Percentiles rank a stretch among this genome's conserved stretches.
phyloP scores from a whole-genome alignment of 2,329 filamentous ascomycete genomes.

The Colletotrichum sp. region DNA sequence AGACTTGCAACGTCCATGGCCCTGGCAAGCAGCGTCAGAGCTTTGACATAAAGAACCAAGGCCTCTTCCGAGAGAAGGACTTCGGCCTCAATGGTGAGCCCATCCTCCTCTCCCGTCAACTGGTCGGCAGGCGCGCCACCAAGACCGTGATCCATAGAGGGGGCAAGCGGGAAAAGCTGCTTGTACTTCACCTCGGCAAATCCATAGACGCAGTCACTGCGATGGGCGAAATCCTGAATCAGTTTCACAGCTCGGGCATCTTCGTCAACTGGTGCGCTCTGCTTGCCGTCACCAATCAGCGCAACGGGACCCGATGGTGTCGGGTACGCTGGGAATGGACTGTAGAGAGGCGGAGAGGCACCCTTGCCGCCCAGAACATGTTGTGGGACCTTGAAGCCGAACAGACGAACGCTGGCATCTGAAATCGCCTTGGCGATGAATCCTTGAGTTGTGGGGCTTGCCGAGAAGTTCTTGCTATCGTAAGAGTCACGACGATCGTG shows the following conservation, averaged over 20 bases:
- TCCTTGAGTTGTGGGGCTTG: slow-evolving; percentile 79
- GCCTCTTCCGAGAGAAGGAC: slow-evolving; percentile 92
- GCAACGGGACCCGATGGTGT: slow-evolving; percentile 65
- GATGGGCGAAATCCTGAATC: slow-evolving; percentile 90
- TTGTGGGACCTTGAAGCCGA: slow-evolving; percentile 73
- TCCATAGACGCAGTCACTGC: slow-evolving; percentile 95
- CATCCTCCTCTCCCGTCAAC: slow-evolving; percentile 66
- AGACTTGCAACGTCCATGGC: slow-evolving; percentile 93
- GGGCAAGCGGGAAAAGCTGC: slow-evolving; percentile 88
- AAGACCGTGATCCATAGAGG: slow-evolving; percentile 75
- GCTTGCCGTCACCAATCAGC: slow-evolving; percentile 71
- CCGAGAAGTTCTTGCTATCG: slow-evolving; percentile 72
- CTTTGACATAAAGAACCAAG: slow-evolving; percentile 94
- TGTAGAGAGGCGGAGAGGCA: slow-evolving; percentile 78
- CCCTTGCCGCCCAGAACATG: slow-evolving; percentile 62
- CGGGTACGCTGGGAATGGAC: slow-evolving; percentile 85
- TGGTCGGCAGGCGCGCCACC: slow-evolving; percentile 65
- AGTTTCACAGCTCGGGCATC: slow-evolving; percentile 78
- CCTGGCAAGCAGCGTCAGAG: slow-evolving; percentile 85
- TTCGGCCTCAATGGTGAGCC: slow-evolving; percentile 84
- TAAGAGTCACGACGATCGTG: slow-evolving; percentile 82
- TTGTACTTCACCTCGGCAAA: slow-evolving; percentile 99
- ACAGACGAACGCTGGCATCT: slow-evolving; percentile 80
- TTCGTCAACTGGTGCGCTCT: slow-evolving; percentile 71
- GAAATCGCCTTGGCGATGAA: slow-evolving; percentile 95